A percentile compares a stretch with the other conserved stretches of the same genome.
Evolutionary conservation across 139 green algal species (phyloP).

Genomic region (Picochlorum sp.): DNA sequence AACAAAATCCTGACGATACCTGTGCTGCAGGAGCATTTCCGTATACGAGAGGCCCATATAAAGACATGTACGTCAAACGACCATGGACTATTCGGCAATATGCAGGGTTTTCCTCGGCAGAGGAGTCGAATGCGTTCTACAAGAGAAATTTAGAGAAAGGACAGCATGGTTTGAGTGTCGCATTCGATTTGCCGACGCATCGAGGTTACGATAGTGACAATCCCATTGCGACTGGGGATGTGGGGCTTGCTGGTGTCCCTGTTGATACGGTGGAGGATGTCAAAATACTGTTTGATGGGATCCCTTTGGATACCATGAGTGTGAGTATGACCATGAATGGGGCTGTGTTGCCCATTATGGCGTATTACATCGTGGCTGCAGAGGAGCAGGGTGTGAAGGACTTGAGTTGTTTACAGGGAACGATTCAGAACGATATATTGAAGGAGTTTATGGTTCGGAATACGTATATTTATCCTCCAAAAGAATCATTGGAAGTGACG

Average conservation of each 20-base stretch:
- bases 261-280: constrained; percentile 67
- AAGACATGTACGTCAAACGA: constrained; percentile 36
- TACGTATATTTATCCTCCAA: constrained; percentile 67
- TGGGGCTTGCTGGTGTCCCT: constrained; percentile 68
- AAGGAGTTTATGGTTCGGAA: constrained; percentile 81
- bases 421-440: constrained; percentile 73
- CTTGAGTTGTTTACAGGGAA: constrained; percentile 36
- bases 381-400: constrained; percentile 46
- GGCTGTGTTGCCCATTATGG: constrained; percentile 57
- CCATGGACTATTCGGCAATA: constrained; percentile 73
- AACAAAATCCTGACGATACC: not conserved
- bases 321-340: constrained; percentile 75
- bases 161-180: constrained; percentile 57
- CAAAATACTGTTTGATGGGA: constrained; percentile 60
- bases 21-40: constrained; percentile 50
- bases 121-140: constrained; percentile 70
- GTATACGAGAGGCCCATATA: constrained; percentile 53
- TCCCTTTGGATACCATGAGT: constrained; percentile 56
- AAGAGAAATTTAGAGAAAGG: constrained; percentile 43
- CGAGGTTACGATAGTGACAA: constrained; percentile 60
- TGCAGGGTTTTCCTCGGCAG: constrained; percentile 63
- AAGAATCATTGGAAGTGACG: constrained; percentile 56
- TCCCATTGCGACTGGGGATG: constrained; percentile 53
- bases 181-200: constrained; percentile 67
- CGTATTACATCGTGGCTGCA: constrained; percentile 52